Evolutionary conservation across 225 moss, liverwort and hornwort species (phyloP).

Genomic region (Lunularia cruciata): DNA sequence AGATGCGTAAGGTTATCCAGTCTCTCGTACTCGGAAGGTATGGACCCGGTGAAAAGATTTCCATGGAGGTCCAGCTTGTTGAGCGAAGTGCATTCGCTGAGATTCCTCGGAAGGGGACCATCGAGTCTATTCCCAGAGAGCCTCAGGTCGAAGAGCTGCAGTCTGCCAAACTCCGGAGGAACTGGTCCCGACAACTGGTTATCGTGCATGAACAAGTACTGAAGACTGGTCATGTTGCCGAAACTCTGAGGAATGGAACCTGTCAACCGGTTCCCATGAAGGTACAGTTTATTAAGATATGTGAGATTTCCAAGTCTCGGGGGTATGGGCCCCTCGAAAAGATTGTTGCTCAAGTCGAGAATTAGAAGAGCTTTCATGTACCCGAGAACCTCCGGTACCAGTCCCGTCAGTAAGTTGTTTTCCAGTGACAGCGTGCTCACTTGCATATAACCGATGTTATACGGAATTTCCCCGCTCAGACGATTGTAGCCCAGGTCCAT

Average conservation of each 20-base stretch:
- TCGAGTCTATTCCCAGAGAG: slow-evolving; percentile 32
- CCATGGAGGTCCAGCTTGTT: slow-evolving; percentile 44
- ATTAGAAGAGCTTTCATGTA: slow-evolving; percentile 42
- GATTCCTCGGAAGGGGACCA: slow-evolving; percentile 33
- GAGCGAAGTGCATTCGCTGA: slow-evolving; percentile 41
- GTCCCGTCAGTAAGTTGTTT: slow-evolving; percentile 39
- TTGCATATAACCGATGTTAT: slow-evolving; percentile 41
- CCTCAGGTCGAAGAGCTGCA: slow-evolving; percentile 43
- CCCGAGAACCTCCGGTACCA: slow-evolving; percentile 42
- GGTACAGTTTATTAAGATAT: slow-evolving; percentile 42
- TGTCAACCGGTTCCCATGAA: slow-evolving; percentile 37
- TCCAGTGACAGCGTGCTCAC: slow-evolving; percentile 51
- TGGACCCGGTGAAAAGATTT: slow-evolving; percentile 35
- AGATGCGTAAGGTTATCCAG: slow-evolving; percentile 44
- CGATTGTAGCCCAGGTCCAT: slow-evolving; percentile 47
- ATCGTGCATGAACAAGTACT: slow-evolving; percentile 40
- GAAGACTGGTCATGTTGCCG: slow-evolving; percentile 43
- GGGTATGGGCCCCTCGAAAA: slow-evolving; percentile 39
- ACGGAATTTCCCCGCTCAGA: slow-evolving; percentile 44
- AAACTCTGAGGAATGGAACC: slow-evolving; percentile 37
- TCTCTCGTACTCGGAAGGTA: slow-evolving; percentile 36
- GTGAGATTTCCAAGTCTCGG: slow-evolving; percentile 37
- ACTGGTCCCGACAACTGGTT: slow-evolving; percentile 46
- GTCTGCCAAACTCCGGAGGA: slow-evolving; percentile 41
- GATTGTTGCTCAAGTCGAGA: slow-evolving; percentile 45